phyloP scores from a whole-genome alignment of 495 filamentous ascomycete species.

The Aspergillus campestris region DNA sequence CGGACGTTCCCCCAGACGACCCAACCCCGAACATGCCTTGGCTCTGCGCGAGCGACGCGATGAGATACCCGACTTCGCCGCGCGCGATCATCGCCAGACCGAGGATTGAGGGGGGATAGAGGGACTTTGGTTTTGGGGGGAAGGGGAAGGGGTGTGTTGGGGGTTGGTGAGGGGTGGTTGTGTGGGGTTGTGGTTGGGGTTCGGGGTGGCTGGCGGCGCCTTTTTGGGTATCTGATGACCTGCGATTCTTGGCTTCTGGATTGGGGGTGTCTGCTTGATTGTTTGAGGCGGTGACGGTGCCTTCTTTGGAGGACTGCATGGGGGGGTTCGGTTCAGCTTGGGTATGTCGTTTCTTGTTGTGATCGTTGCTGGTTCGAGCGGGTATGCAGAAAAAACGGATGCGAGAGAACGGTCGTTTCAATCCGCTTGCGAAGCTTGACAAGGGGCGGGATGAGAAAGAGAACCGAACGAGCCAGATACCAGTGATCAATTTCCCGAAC shows the following conservation, averaged over 20 bases:
- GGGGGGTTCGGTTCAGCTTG: no score
- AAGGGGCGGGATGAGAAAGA: constrained; percentile 11
- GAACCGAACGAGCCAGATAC: constrained; percentile 54
- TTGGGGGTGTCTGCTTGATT: not conserved
- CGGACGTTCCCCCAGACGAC: constrained; percentile 15
- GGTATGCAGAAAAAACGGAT: constrained; percentile 8
- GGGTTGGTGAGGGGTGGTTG: not conserved
- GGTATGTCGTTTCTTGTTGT: no score
- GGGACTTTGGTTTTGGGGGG: constrained; percentile 40
- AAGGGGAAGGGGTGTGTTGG: not conserved
- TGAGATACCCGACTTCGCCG: constrained; percentile 73
- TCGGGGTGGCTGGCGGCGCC: not conserved
- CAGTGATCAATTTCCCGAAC: constrained; percentile 54
- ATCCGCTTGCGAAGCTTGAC: not conserved
- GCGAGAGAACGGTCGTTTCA: constrained; percentile 4
- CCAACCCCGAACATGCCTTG: constrained; percentile 43
- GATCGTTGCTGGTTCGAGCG: no score
- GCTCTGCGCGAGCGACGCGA: constrained; percentile 58
- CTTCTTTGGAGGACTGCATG: not conserved
- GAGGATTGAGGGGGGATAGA: constrained; percentile 53
- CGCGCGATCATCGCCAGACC: constrained; percentile 62
- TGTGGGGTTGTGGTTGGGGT: not conserved
- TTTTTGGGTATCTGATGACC: not conserved
- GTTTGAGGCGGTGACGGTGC: not conserved
- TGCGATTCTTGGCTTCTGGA: not conserved